These are phyloP conservation scores for Fraxinus platypoda DNA, from an alignment of 305 asterid genomes.

Conservation along the genomic window DNA sequence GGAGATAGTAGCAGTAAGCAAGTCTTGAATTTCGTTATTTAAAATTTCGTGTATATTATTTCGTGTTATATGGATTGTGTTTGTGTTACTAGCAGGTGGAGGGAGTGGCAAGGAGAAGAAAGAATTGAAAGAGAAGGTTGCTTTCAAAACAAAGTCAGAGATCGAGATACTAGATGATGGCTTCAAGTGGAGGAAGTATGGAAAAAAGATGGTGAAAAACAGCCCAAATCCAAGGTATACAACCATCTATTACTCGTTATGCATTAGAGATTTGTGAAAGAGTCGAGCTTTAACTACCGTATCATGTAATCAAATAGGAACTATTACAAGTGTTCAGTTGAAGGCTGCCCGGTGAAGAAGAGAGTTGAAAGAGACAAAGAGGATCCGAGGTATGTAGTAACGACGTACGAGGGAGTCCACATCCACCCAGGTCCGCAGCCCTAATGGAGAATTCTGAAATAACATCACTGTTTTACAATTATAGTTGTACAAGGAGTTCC, in stretches of 20 bases:
- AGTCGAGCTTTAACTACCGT: not conserved
- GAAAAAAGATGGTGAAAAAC: constrained; percentile 93
- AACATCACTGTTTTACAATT: not conserved
- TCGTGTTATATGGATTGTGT: not conserved
- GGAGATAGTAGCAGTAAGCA: constrained; percentile 47
- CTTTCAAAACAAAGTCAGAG: constrained; percentile 76
- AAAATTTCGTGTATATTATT: not conserved
- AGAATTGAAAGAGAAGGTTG: constrained; percentile 56
- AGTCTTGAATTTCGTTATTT: not conserved
- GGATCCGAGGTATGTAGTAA: constrained; percentile 68
- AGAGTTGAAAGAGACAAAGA: constrained; percentile 86
- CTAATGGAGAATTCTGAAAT: not conserved
- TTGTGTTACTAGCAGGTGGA: constrained; percentile 38
- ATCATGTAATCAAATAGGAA: constrained; percentile 46
- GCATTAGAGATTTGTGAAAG: not conserved
- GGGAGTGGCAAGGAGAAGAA: constrained; percentile 44
- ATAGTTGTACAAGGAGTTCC: not conserved
- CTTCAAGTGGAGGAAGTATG: constrained; percentile 93
- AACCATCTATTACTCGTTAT: not conserved
- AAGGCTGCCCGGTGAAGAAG: constrained; percentile 90
- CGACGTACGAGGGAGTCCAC: constrained; percentile 86
- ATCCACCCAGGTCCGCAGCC: constrained; percentile 63
- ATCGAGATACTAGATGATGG: constrained; percentile 86
- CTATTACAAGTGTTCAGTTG: constrained; percentile 75
- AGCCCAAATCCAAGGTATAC: constrained; percentile 85